Percentiles rank a stretch among this genome's conserved stretches.
phyloP scores from a whole-genome alignment of 2,329 filamentous ascomycete genomes.

The Sarocladium kiliense region DNA sequence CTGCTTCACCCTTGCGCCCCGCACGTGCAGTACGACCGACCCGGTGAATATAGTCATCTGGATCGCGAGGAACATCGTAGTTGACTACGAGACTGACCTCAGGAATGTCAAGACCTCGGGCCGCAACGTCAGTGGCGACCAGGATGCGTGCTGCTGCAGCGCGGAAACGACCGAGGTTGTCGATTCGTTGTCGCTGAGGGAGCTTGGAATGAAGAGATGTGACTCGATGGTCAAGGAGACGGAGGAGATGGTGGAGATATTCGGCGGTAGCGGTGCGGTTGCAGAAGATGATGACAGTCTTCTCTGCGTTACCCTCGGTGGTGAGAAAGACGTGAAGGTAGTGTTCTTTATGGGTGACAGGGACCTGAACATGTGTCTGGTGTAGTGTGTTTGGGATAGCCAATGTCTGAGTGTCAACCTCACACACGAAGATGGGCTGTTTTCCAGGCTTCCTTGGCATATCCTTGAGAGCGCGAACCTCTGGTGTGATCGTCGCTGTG shows the following conservation, averaged over 20 bases:
- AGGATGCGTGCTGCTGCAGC: conserved; percentile 83
- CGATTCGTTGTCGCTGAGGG: conserved; percentile 75
- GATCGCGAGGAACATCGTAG: conserved; percentile 92
- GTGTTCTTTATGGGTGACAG: conserved; percentile 88
- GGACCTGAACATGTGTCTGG: conserved; percentile 83
- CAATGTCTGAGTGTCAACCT: conserved; percentile 71
- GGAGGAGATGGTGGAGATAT: conserved; percentile 81
- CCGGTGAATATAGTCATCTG: conserved; percentile 95
- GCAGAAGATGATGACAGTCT: conserved; percentile 87
- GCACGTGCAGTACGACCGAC: conserved; percentile 94
- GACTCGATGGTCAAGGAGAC: conserved; percentile 81
- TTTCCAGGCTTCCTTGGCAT: conserved; percentile 65
- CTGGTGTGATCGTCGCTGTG: conserved; percentile 90
- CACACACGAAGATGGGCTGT: conserved; percentile 79
- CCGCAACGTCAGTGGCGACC: conserved; percentile 91
- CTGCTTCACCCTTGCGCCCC: conserved; percentile 72
- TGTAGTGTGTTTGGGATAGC: conserved; percentile 75
- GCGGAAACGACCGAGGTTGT: conserved; percentile 88
- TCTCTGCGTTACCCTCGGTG: conserved; percentile 69
- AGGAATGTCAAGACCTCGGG: conserved; percentile 91
- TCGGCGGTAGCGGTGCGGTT: conserved; percentile 88
- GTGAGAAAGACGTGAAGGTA: conserved; percentile 86
- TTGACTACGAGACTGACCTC: conserved; percentile 88
- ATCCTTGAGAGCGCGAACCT: conserved; percentile 81
- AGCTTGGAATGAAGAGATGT: conserved; percentile 87